Base-by-base conservation (phyloP, 805 yeast species). In the Wickerhamomyces hampshirensis region DNA sequence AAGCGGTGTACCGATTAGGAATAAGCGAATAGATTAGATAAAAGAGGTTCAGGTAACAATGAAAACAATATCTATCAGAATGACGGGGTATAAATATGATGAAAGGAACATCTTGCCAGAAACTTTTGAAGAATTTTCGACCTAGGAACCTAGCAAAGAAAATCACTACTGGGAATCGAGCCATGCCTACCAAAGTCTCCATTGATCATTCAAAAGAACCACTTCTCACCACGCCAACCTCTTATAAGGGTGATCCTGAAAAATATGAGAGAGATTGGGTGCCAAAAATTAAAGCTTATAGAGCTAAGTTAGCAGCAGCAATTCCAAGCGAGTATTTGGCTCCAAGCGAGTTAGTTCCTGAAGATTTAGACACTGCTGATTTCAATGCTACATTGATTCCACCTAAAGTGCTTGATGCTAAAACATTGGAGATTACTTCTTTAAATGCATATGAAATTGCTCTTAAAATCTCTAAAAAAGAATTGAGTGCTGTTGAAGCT, bases 401-500 rank as follows among this genome's bases (percentile, higher is more conserved):
- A 12, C 30, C 28, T 2, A 37, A 37, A 19, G 37, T 46, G 2
- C 26, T 47, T 2, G 50, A 46, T 34, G 39, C 31, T 5, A 35
- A 38, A 23, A 34, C 48, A 16, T 21, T 46, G 2, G 24, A n/a
- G 16, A 31, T 31, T 14, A 35, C 42, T 18, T 35, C 18, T 11
- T 24, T 30, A 12, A 31, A 26, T 8, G 44, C 44, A 23, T 18
- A 26, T 17, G 32, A 26, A 9, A 28, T 37, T 7, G 41, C 38
- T 4, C 4, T 16, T 5, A 35, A 35, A 15, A 50, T 46, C 11
- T 21, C 38, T 8, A 6, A 26, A 7, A 63, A 63, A 17, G 52
- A 60, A 37, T 60, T 65, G 53, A 56, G 65, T 3, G 47, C 51
- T 10, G 43, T 45, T 10, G 64, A 69, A 32, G 75, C 75, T 5